Evolutionary conservation across 75 land plant species (phyloP).

Genomic region (Pseudotsuga menziesii): DNA sequence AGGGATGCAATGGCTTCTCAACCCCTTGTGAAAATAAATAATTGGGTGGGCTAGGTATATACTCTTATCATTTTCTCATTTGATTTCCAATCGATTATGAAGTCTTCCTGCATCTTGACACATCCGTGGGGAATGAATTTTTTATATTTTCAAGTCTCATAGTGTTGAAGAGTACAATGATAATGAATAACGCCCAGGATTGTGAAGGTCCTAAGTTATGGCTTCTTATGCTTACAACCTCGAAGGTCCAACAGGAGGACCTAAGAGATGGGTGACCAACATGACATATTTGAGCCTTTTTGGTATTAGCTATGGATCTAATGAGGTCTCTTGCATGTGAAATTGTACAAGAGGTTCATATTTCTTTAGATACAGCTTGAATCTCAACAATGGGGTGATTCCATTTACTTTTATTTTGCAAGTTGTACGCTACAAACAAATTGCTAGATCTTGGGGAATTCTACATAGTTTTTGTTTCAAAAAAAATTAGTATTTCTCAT

Average conservation of each 20-base stretch:
- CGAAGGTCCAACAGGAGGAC: slow-evolving; percentile 33
- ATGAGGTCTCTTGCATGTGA: slow-evolving; percentile 36
- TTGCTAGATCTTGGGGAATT: no score
- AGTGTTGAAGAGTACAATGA: slow-evolving; percentile 56
- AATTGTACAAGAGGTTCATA: no score
- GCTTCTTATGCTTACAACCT: slow-evolving; percentile 79
- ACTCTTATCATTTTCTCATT: slow-evolving; percentile 62
- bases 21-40: slow-evolving; percentile 68
- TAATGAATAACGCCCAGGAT: slow-evolving; percentile 18
- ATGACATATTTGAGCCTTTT: slow-evolving; percentile 56
- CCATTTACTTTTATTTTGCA: no score
- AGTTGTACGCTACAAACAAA: no score
- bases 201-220: background rate
- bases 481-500: no score
- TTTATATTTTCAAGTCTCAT: slow-evolving; percentile 86
- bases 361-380: no score
- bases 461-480: no score
- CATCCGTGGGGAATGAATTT: slow-evolving; percentile 84
- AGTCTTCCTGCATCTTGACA: slow-evolving; percentile 60
- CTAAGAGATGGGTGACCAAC: slow-evolving; percentile 59
- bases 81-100: slow-evolving; percentile 83
- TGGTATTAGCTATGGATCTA: slow-evolving; percentile 66
- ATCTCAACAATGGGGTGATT: no score
- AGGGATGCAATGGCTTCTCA: slow-evolving; percentile 71
- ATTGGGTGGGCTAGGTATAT: slow-evolving; percentile 45